These are phyloP conservation scores for Suillus subalutaceus DNA, from an alignment of 768 basidiomycete genomes.

Conservation along the genomic window DNA sequence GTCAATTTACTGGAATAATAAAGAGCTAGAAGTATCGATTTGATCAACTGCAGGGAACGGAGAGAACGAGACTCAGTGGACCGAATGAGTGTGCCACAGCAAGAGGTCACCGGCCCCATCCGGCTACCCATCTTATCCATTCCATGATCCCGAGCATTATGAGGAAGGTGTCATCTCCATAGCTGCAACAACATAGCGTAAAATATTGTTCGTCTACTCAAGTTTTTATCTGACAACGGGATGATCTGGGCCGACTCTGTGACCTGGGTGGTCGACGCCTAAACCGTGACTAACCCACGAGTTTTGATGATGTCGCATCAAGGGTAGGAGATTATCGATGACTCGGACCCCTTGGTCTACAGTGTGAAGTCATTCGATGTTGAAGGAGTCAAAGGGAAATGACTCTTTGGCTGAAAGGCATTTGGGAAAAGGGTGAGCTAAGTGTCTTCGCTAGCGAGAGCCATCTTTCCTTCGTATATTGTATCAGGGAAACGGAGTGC, in stretches of 20 bases:
- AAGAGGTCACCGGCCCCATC: too few species aligned
- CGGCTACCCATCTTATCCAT: conserved; percentile 94
- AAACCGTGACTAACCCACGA: conserved; percentile 93
- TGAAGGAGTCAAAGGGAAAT: conserved; percentile 97
- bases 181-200: conserved; percentile 67
- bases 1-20: too few species aligned
- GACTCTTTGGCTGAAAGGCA: too few species aligned
- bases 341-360: conserved; percentile 97
- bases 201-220: conserved; percentile 81
- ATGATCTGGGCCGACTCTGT: conserved; percentile 89
- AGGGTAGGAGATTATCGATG: conserved; percentile 77
- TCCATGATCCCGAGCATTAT: conserved; percentile 96
- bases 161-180: conserved; percentile 87
- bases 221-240: conserved; percentile 83
- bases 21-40: too few species aligned
- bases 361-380: conserved; percentile 95
- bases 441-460: too few species aligned
- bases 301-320: conserved; percentile 49
- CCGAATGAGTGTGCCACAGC: too few species aligned
- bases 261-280: conserved; percentile 94
- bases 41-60: too few species aligned
- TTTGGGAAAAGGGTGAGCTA: too few species aligned
- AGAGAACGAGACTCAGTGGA: too few species aligned
- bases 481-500: too few species aligned
- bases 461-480: too few species aligned